phyloP scores from a whole-genome alignment of 2,329 filamentous ascomycete species.

The Alternaria sp. region DNA sequence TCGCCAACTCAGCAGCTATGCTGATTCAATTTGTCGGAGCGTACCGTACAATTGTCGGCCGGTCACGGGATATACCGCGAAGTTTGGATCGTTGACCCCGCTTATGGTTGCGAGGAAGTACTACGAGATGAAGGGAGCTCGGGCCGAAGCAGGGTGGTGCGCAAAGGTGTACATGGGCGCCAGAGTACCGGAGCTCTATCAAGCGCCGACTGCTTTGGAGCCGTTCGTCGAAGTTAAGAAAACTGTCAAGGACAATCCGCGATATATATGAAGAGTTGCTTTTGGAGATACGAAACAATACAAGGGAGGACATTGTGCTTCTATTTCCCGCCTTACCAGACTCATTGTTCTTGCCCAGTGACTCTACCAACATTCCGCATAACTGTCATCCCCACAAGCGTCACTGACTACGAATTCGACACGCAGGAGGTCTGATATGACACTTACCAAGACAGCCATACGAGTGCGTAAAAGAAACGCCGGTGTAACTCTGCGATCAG shows the following conservation, averaged over 20 bases:
- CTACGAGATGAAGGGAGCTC: conserved; percentile 41
- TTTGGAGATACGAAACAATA: neutral
- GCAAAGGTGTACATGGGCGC: conserved; percentile 41
- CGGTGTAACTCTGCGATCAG: no score
- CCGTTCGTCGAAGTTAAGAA: conserved; percentile 40
- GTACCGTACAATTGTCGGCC: conserved; percentile 45
- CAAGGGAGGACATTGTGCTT: neutral
- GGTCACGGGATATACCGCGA: conserved; percentile 42
- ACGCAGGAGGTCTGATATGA: no score
- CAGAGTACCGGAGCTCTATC: conserved; percentile 45
- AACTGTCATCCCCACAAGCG: no score
- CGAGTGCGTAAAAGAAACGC: no score
- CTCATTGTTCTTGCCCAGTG: neutral
- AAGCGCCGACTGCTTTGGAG: conserved; percentile 37
- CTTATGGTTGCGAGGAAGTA: conserved; percentile 49
- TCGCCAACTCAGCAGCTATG: conserved; percentile 41
- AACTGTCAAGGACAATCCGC: conserved; percentile 33
- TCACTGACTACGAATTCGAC: no score
- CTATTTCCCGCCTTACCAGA: neutral
- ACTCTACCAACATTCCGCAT: neutral
- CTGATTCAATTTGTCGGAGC: conserved; percentile 45
- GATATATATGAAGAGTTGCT: conserved; percentile 29
- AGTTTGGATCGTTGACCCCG: conserved; percentile 48
- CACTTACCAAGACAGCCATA: no score
- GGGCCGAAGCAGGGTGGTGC: conserved; percentile 43